Conservation (phyloP, 345 rosid species). For the Cardamine chenopodiifolia region DNA sequence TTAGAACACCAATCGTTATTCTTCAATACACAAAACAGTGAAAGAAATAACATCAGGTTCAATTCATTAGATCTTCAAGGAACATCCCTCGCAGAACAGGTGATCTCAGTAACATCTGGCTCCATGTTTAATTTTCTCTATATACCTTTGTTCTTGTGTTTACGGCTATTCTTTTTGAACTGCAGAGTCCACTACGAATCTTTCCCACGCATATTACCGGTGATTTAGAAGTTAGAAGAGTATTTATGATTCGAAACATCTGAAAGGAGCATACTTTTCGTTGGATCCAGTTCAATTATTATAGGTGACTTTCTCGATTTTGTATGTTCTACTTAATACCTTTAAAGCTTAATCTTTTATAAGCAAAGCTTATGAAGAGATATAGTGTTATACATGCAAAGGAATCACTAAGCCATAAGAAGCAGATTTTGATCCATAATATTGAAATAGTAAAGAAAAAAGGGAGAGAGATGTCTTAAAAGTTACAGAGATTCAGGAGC, state of each 20-base stretch:
- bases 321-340: constrained; percentile 28
- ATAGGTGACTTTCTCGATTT: constrained; percentile 12
- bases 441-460: not conserved
- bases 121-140: not conserved
- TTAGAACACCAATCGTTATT: constrained; percentile 2
- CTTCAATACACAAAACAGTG: constrained; percentile 8
- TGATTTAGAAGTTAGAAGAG: constrained; percentile 29
- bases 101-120: constrained; percentile 11
- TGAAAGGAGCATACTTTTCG: constrained; percentile 13
- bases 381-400: constrained; percentile 21
- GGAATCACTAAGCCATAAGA: constrained; percentile 14
- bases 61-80: constrained; percentile 3
- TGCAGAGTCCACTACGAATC: constrained; percentile 36
- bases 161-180: constrained; percentile 5
- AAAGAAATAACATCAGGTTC: constrained; percentile 34
- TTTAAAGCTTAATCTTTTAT: constrained; percentile 29
- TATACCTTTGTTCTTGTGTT: constrained; percentile 6
- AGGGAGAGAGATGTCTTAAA: not conserved
- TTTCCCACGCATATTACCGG: constrained; percentile 35
- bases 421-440: not conserved
- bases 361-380: constrained; percentile 29
- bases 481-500: constrained; percentile 2
- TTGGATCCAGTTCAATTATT: constrained; percentile 31
- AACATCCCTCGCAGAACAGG: constrained; percentile 29
- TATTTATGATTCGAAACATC: constrained; percentile 32